Evolutionary conservation across 2,329 filamentous ascomycete genomes (phyloP).

Genomic region (Davidsoniella virescens): DNA sequence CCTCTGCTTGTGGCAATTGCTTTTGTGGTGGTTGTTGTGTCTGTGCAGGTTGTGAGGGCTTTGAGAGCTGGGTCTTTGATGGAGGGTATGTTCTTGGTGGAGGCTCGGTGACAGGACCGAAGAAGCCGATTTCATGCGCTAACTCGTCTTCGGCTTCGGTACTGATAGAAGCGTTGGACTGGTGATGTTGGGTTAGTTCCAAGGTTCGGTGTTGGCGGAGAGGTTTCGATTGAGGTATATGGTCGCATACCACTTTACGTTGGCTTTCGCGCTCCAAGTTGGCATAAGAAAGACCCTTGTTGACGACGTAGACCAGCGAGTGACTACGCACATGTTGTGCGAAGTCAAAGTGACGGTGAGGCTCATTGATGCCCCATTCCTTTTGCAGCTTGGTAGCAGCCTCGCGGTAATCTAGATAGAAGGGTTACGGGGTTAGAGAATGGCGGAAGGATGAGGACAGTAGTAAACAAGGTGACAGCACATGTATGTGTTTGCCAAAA

Average conservation of each 20-base stretch:
- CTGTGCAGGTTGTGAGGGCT: not conserved
- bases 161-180: not conserved
- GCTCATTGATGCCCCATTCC: slow-evolving; percentile 48
- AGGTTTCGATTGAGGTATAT: not conserved
- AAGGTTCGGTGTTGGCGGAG: too few species aligned
- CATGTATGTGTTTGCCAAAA: not conserved
- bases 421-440: not conserved
- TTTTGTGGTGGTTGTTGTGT: not conserved
- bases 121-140: slow-evolving; percentile 27
- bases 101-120: slow-evolving; percentile 29
- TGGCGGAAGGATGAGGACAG: not conserved
- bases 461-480: not conserved
- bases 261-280: slow-evolving; percentile 40
- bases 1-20: slow-evolving; percentile 14
- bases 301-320: slow-evolving; percentile 45
- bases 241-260: slow-evolving; percentile 30
- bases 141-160: not conserved
- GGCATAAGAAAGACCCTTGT: slow-evolving; percentile 46
- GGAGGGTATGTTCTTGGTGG: slow-evolving; percentile 1
- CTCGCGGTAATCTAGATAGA: slow-evolving; percentile 45
- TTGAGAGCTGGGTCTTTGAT: not conserved
- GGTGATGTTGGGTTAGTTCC: not conserved
- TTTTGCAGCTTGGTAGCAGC: slow-evolving; percentile 52
- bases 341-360: slow-evolving; percentile 46
- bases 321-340: slow-evolving; percentile 49